Evolutionary conservation across 257 asterid species (phyloP).

Genomic region (Solanum habrochaites): DNA sequence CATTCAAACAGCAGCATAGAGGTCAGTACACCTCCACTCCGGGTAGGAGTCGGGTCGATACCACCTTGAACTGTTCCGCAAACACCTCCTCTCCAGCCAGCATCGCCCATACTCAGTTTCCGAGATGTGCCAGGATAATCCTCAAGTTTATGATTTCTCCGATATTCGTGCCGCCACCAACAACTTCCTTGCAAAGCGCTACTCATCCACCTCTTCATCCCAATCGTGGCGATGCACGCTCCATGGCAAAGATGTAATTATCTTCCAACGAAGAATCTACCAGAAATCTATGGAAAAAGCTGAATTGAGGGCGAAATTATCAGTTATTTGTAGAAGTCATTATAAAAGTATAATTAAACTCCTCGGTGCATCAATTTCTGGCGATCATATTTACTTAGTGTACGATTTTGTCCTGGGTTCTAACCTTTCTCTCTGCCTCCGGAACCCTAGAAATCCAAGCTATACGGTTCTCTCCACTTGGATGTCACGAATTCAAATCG

Average conservation of each 20-base stretch:
- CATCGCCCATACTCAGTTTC: conserved; percentile 48
- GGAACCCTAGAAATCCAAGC: conserved; percentile 49
- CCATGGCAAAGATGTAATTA: conserved; percentile 46
- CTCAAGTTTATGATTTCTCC: conserved; percentile 62
- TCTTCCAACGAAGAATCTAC: conserved; percentile 59
- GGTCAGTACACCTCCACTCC: background rate
- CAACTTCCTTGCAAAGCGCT: conserved; percentile 69
- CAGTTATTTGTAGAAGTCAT: conserved; percentile 58
- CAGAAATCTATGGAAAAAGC: conserved; percentile 29
- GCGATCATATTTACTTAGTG: conserved; percentile 64
- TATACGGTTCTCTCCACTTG: conserved; percentile 79
- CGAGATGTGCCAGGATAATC: conserved; percentile 43
- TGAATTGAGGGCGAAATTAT: conserved; percentile 36
- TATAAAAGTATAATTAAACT: conserved; percentile 64
- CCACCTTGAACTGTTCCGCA: conserved; percentile 35
- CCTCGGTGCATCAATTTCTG: conserved; percentile 62
- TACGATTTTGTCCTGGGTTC: conserved; percentile 65
- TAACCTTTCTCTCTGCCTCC: conserved; percentile 49
- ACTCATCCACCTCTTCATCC: conserved; percentile 69
- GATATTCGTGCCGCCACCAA: conserved; percentile 86
- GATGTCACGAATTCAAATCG: conserved; percentile 86
- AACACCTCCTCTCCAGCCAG: conserved; percentile 49
- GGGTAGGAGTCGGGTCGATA: conserved; percentile 5
- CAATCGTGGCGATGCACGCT: conserved; percentile 83
- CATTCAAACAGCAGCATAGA: conserved; percentile 5